Evolutionary conservation across 2,329 filamentous ascomycete genomes (phyloP), one percentile per base, ranked within the genome.

Genomic region (Pseudocercospora fuligena): DNA sequence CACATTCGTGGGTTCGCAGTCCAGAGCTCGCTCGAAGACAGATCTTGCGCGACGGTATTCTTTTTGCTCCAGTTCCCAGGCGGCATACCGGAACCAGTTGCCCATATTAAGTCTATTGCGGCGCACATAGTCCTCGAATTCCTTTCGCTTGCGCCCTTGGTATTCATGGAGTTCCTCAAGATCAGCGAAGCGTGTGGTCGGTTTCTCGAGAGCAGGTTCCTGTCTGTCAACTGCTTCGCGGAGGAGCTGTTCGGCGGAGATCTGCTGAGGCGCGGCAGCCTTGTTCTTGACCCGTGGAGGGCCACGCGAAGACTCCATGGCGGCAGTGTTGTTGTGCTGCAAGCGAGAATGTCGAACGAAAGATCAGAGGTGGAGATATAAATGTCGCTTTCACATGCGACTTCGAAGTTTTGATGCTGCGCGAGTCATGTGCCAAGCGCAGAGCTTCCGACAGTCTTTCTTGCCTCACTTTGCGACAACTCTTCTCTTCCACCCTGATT

Each of bases 231-330:
- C 95, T 70, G 95, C 95, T 84, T 99, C 95, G 73, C 95, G 92
- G 51, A 99, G 89, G 70, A 99, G 90, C 84, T 99, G 95, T 82
- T 99, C 95, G 72, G 95, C 95, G 72, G 92, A 96, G 79, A 99
- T 97, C 82, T 98, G 81, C 66, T 82, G 76, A 51, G 82, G 92
- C 82, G 94, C 94, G 1, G 95, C 87, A 72, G 92, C 93, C 90
- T 99, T 99, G 86, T 99, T 98, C 82, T 98, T 98, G 85, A 99
- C 95, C 87, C 93, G 87, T 12, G 95, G 94, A 66, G 95, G 94
- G 74, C 94, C 95, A 71, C 94, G 90, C 73, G 92, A 90, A 65
- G 90, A 88, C 85, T 98, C 94, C 94, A 98, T 97, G 61, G 33
- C 60, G 54, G 54, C 31, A 33, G 31, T 57, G 43, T 27, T 56